phyloP scores from a whole-genome alignment of 192 early-diverging fungal genomes.

The Backusella liffmaniae region DNA sequence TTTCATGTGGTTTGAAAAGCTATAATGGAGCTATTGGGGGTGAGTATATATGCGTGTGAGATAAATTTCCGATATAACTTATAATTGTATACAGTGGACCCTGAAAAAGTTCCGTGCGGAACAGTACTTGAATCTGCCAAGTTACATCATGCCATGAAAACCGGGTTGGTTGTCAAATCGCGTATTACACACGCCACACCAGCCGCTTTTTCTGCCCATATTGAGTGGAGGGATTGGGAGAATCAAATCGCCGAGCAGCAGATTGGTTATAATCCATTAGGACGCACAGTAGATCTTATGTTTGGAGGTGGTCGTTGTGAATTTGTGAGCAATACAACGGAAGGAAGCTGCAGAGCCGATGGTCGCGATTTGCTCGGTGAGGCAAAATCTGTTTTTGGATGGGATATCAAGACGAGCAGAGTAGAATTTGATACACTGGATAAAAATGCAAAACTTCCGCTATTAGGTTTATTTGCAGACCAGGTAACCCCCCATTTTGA shows the following conservation, averaged over 20 bases:
- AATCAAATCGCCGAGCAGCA: slow-evolving; percentile 86
- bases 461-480: background rate
- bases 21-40: slow-evolving; percentile 95
- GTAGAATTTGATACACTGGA: background rate
- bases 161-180: slow-evolving; percentile 93
- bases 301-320: slow-evolving; percentile 91
- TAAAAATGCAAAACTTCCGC: background rate
- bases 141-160: slow-evolving; percentile 63
- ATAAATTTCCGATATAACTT: background rate
- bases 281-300: slow-evolving; percentile 83
- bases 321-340: slow-evolving; percentile 66
- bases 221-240: slow-evolving; percentile 73
- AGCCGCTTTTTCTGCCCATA: slow-evolving; percentile 81
- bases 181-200: slow-evolving; percentile 94
- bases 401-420: slow-evolving; percentile 35
- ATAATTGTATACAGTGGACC: slow-evolving; percentile 45
- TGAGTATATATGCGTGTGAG: background rate
- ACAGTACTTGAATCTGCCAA: slow-evolving; percentile 95
- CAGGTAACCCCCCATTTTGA: background rate
- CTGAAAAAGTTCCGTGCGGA: slow-evolving; percentile 72
- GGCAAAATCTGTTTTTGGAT: slow-evolving; percentile 56
- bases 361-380: slow-evolving; percentile 62
- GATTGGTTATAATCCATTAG: slow-evolving; percentile 86
- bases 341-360: slow-evolving; percentile 77
- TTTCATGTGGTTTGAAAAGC: slow-evolving; percentile 83